Evolutionary conservation across 345 rosid genomes (phyloP).

Genomic region (Psidium guajava): DNA sequence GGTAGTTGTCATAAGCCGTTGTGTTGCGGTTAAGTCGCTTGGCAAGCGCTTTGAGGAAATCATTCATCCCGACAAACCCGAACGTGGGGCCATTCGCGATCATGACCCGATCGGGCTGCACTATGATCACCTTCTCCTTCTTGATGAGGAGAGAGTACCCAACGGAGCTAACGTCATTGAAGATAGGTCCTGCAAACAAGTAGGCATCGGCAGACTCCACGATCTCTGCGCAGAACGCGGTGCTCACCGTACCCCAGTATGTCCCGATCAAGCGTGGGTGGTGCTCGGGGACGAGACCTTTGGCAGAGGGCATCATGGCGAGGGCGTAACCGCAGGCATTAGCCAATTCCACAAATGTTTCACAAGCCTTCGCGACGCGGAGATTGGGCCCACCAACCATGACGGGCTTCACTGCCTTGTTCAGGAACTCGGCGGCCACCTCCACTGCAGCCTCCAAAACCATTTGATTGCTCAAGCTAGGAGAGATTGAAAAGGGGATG

Average conservation of each 20-base stretch:
- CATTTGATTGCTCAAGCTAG: slow-evolving; percentile 37
- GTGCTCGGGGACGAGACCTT: slow-evolving; percentile 46
- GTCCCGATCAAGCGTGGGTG: slow-evolving; percentile 49
- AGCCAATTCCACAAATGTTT: slow-evolving; percentile 32
- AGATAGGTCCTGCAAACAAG: slow-evolving; percentile 45
- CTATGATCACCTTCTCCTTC: slow-evolving; percentile 40
- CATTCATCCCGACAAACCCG: slow-evolving; percentile 41
- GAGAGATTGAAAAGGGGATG: slow-evolving; percentile 31
- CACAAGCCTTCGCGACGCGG: slow-evolving; percentile 30
- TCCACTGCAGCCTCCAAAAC: slow-evolving; percentile 45
- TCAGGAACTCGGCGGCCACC: slow-evolving; percentile 35
- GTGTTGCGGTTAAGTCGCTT: slow-evolving; percentile 26
- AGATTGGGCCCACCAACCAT: slow-evolving; percentile 45
- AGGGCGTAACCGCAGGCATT: slow-evolving; percentile 38
- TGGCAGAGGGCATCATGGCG: slow-evolving; percentile 51
- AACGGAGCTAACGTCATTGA: slow-evolving; percentile 39
- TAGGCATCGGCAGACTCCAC: slow-evolving; percentile 57
- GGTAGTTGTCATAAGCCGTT: slow-evolving; percentile 36
- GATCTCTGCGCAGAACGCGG: slow-evolving; percentile 40
- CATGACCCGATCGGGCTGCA: slow-evolving; percentile 45
- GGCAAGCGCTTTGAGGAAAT: slow-evolving; percentile 32
- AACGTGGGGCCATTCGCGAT: slow-evolving; percentile 39
- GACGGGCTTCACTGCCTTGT: slow-evolving; percentile 57
- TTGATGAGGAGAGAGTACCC: slow-evolving; percentile 43
- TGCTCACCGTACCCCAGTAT: slow-evolving; percentile 50